Evolutionary conservation across 148 eudicot genomes (phyloP).

Genomic region (Simmondsia chinensis): DNA sequence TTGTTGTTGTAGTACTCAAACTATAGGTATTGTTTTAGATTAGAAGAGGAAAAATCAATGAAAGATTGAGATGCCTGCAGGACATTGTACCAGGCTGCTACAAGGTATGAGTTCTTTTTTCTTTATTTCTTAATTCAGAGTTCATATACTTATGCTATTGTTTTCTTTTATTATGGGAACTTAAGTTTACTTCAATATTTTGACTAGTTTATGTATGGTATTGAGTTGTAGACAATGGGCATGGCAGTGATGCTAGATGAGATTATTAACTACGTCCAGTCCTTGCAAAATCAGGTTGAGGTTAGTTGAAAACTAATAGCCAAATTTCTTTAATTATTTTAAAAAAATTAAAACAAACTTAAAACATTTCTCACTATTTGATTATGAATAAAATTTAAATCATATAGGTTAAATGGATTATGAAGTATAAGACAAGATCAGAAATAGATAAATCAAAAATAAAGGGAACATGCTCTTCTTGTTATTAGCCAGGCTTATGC

Average conservation of each 20-base stretch:
- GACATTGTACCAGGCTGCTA: slow-evolving; percentile 91
- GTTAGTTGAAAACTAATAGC: no score
- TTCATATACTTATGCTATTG: not conserved
- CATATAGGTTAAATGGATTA: no score
- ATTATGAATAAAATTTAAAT: not conserved
- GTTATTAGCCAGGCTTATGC: no score
- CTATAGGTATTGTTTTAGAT: no score
- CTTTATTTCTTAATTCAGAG: not conserved
- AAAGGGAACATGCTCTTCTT: no score
- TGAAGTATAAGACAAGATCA: no score
- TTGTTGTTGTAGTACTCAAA: no score
- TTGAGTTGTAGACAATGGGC: slow-evolving; percentile 60
- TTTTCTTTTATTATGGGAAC: not conserved
- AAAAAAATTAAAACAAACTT: not conserved
- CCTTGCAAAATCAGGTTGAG: slow-evolving; percentile 86
- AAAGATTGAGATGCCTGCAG: slow-evolving; percentile 60
- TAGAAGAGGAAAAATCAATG: slow-evolving; percentile 88
- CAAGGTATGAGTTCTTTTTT: slow-evolving; percentile 28
- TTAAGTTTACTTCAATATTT: no score
- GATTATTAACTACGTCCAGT: slow-evolving; percentile 82
- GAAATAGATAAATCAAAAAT: no score
- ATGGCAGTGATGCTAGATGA: slow-evolving; percentile 91
- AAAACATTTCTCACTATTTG: not conserved
- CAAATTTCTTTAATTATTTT: not conserved
- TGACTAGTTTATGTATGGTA: not conserved